Base-by-base conservation (phyloP, 768 basidiomycete species). In the Amanita jacksonii region DNA sequence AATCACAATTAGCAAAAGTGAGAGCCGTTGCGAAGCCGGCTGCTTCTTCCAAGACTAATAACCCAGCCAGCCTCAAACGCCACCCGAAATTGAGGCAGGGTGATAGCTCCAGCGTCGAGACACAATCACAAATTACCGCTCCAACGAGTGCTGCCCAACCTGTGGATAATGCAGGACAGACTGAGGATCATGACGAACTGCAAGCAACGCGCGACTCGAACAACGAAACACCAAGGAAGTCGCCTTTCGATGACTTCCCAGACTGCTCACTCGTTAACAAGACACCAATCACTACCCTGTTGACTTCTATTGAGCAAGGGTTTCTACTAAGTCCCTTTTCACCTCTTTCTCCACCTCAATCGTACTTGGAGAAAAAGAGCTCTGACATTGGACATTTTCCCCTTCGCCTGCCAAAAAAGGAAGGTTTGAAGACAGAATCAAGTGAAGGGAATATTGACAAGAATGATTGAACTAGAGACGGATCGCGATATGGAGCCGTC, bases 221-320 rank as follows among this genome's bases (percentile, higher is more conserved):
- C 18, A 19, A 10, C 9, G 25, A 36, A 18, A 43, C 43, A 19
- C 45, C 45, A 23, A 40, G n/a, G 45, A 40, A 39, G 37, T 13
- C 18, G 12, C 37, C 7, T 9, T 8, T 9, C 7, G n/a, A 15
- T 16, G 32, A 4, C 28, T 19, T 13, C 13, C 12, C 8, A 6
- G n/a, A 32, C 13, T n/a, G 23, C 32, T 7, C 25, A 18, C 18
- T 41, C 8, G 23, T 45, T 18, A 38, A 41, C 25, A 74, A 67
- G 49, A 84, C 82, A 23, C 82, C 82, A 2, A 85, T 85, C 38
- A 81, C 82, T 5, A 65, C 74, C 7, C 68, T 85, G 23, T 61
- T 79, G 35, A 64, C 68, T 12, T 73, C 79, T 2, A 85, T 85
- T 44, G 72, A 84, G 50, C 72, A 69, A 12, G 82, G 81, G 24